Percentiles rank a stretch among this genome's conserved stretches.
phyloP scores from a whole-genome alignment of 257 asterid genomes.

The Lycium barbarum region DNA sequence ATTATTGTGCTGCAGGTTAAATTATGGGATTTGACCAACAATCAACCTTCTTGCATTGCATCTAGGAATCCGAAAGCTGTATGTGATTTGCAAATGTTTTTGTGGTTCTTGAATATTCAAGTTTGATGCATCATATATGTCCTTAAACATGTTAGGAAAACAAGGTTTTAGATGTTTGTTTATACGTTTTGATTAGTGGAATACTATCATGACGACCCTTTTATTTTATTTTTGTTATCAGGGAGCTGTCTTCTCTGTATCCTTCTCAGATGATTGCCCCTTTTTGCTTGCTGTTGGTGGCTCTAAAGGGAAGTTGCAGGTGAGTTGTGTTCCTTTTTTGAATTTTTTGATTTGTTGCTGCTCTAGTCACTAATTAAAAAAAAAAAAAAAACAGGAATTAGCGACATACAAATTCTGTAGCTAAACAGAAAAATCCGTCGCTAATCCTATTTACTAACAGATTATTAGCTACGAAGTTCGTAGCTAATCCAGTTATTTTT shows the following conservation, averaged over 20 bases:
- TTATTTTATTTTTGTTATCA: slow-evolving; percentile 38
- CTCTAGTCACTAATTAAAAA: no score
- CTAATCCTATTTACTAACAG: no score
- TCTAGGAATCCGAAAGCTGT: slow-evolving; percentile 59
- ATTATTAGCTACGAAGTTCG: no score
- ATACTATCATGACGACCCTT: background rate
- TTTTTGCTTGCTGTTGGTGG: slow-evolving; percentile 82
- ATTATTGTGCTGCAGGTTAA: slow-evolving; percentile 62
- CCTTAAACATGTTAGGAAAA: background rate
- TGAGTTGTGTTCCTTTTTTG: slow-evolving; percentile 31
- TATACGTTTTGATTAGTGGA: background rate
- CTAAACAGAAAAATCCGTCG: no score
- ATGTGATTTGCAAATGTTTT: slow-evolving; percentile 27
- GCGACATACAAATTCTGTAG: no score
- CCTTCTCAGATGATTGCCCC: slow-evolving; percentile 81
- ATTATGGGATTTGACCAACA: slow-evolving; percentile 86
- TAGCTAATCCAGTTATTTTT: no score
- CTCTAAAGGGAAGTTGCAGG: slow-evolving; percentile 82
- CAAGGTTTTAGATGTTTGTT: background rate
- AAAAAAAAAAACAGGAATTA: no score
- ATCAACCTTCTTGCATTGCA: slow-evolving; percentile 67
- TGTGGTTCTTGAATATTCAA: background rate
- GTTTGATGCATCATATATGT: background rate
- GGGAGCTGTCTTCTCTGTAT: slow-evolving; percentile 88
- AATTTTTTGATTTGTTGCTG: background rate